Evolutionary conservation across 495 filamentous ascomycete genomes (phyloP), one percentile per base, ranked within the genome.

Genomic region (Aspergillus bridgeri): DNA sequence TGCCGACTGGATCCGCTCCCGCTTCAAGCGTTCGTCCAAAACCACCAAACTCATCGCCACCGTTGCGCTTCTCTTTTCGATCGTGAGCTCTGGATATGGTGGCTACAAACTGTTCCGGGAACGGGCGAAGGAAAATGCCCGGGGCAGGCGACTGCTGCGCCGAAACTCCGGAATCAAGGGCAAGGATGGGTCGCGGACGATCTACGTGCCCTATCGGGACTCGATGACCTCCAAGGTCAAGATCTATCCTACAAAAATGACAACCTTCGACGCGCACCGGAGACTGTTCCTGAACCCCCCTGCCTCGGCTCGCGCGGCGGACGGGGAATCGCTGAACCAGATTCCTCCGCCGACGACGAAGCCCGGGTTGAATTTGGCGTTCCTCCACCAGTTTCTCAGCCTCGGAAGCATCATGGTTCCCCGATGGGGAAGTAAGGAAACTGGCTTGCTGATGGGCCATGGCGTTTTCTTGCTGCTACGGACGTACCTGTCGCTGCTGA

Each of bases 391-490:
- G 73, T 96, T 98, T 63, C 80, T 96, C 47, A 96, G 92, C 65
- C 77, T 99, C 47, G 80, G 96, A 66, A 97, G 88, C 73, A 98
- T 99, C 63, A 96, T 97, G 93, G 89, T 98, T 58, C 95, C 95
- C 8, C 77, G 92, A 62, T 96, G 91, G 90, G 85, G 85, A 23
- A 92, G 91, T 73, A 98, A 98, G 69, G 95, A 98, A 76, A 91
- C 91, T 2, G 92, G 90, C 3, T 70, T 99, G 56, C 76, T 99
- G 44, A 72, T 95, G 61, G 89, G 90, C 61, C 95, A 97, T 58
- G 79, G 79, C 15, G 56, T 80, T 11, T 83, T 83, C 59, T 71
- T 83, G 53, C 83, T 98, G 72, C 75, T 96, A 25, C 79, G 95
- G 61, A 99, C 95, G 53, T 98, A 98, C 68, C 84, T 99, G 27